Conservation (phyloP, 495 filamentous ascomycete genomes). For the Aspergillus funiculosus region DNA sequence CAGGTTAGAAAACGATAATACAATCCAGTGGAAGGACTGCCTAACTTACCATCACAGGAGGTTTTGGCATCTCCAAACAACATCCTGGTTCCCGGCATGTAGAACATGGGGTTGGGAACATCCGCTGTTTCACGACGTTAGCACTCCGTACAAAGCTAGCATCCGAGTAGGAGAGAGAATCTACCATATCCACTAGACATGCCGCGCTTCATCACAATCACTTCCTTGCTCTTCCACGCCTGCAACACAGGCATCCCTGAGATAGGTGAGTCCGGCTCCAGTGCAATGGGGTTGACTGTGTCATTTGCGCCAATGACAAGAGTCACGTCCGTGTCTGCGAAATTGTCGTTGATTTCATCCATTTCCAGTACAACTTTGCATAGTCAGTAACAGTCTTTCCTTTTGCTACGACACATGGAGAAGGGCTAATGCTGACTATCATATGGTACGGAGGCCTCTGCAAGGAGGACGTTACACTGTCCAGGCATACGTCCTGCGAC, state of each 20-base stretch:
- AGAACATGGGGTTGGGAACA: conserved; percentile 84
- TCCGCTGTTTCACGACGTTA: conserved; percentile 48
- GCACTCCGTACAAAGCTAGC: not conserved
- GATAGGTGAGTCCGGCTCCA: conserved; percentile 71
- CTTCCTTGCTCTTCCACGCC: conserved; percentile 85
- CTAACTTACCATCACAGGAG: conserved; percentile 59
- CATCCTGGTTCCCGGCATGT: conserved; percentile 77
- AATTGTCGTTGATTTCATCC: conserved; percentile 90
- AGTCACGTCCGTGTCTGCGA: conserved; percentile 72
- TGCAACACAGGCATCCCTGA: conserved; percentile 83
- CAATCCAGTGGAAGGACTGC: not conserved
- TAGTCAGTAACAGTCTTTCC: conserved; percentile 18
- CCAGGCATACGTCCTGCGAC: conserved; percentile 82
- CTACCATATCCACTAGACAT: conserved; percentile 75
- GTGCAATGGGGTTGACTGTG: conserved; percentile 76
- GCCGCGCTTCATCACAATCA: conserved; percentile 79
- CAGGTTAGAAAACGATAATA: not conserved
- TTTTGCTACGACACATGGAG: not conserved
- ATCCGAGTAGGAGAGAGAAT: conserved; percentile 12
- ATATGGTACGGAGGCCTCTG: conserved; percentile 76
- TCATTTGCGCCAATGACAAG: conserved; percentile 83
- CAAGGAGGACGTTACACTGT: conserved; percentile 78
- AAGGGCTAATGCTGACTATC: conserved; percentile 47
- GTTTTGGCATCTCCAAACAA: conserved; percentile 78
- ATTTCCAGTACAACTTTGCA: conserved; percentile 65